These are phyloP conservation scores for Xylaria multiplex DNA, from an alignment of 2,329 filamentous ascomycete species.

Conservation along the genomic window DNA sequence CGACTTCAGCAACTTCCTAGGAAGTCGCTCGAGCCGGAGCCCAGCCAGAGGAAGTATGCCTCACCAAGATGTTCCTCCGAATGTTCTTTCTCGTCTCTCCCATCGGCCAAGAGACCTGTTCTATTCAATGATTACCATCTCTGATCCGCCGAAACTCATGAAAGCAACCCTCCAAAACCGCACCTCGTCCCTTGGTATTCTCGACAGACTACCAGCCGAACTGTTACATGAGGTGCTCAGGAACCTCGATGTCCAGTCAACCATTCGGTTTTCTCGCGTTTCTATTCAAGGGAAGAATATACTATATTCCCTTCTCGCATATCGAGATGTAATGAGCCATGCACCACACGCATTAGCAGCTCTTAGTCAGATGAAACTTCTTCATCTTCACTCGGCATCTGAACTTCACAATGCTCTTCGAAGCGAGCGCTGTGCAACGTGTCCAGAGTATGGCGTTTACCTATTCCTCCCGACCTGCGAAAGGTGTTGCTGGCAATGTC, in stretches of 20 bases:
- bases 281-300: constrained; percentile 22
- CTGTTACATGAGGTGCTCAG: constrained; percentile 22
- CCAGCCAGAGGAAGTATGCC: constrained; percentile 4
- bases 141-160: constrained; percentile 23
- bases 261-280: constrained; percentile 22
- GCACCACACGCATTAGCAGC: constrained; percentile 25
- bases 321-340: constrained; percentile 25
- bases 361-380: constrained; percentile 21
- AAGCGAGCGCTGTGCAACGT: constrained; percentile 24
- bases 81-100: constrained; percentile 26
- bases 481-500: constrained; percentile 28
- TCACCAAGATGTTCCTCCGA: constrained; percentile 20
- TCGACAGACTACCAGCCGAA: constrained; percentile 27
- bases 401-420: constrained; percentile 27
- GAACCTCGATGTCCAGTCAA: constrained; percentile 21
- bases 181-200: constrained; percentile 27
- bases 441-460: constrained; percentile 27
- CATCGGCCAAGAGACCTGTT: constrained; percentile 24
- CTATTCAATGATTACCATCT: constrained; percentile 27
- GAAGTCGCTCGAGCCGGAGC: too few species aligned
- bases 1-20: too few species aligned
- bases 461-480: constrained; percentile 28
- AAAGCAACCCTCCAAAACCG: constrained; percentile 18
- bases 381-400: constrained; percentile 29
- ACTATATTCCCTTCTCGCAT: constrained; percentile 17